Evolutionary conservation across 164 flowering plant genomes (phyloP), one percentile per base, ranked within the genome.

Genomic region (Buxus sempervirens): DNA sequence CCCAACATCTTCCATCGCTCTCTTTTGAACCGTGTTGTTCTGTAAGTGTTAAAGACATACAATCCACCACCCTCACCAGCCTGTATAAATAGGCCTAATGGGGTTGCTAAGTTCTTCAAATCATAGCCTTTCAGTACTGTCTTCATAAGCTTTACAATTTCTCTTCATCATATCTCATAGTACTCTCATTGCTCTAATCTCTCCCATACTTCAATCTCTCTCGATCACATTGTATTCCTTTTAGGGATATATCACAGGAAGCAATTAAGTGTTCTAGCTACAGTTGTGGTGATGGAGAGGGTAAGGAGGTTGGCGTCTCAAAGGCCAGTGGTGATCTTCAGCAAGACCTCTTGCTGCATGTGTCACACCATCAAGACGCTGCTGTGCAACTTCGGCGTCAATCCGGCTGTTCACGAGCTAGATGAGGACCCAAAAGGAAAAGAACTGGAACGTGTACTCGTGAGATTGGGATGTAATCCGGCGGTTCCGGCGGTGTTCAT

Each of bases 341-440:
- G 88, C 77, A 83, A 73, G 82, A 88, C 75, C 72, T 38, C 82
- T 0, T 88, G 93, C 72, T 82, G 85, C 81, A 84, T 86, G 83
- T 74, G 83, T 69, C 82, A 84, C 73, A 60, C 83, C 56, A 76
- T 88, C 76, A 83, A 73, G 74, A 70, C 82, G 16, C 79, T 88
- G 20, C 65, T 86, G 14, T 8, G 21, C 16, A 83, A 80, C n/a
- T 79, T 83, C 9, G 86, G 88, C 18, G 88, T 78, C 8, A 82
- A 79, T 76, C 85, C 84, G 0, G 63, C 77, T 22, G 84, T 88
- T 19, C 69, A 86, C 60, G 90, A 88, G 80, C 86, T 85, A 0
- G 89, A 85, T 48, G 78, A 75, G 64, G 75, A 83, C 19, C 73
- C 82, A 0, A 54, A 77, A 45, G 89, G 85, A 4, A 66, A 73